Percentiles rank a stretch among this genome's conserved stretches.
Evolutionary conservation across 1,284 basidiomycete genomes (phyloP).

Genomic region (Microbotryum intermedium): DNA sequence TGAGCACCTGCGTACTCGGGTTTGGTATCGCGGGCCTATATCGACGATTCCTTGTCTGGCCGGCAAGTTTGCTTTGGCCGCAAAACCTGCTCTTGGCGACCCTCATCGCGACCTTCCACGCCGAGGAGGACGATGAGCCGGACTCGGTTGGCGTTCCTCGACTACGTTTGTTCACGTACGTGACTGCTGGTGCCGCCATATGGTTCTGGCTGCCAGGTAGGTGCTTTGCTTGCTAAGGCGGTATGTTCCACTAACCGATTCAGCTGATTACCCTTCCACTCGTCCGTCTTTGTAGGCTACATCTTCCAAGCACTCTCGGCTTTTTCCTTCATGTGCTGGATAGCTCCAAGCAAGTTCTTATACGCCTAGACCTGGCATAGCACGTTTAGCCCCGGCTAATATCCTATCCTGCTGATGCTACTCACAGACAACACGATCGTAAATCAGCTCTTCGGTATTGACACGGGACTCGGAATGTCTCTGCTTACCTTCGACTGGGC

Average conservation of each 20-base stretch:
- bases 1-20: constrained; percentile 83
- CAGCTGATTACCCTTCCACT: constrained; percentile 39
- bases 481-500: constrained; percentile 92
- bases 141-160: constrained; percentile 58
- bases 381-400: too few species aligned
- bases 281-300: constrained; percentile 55
- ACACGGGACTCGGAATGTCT: constrained; percentile 65
- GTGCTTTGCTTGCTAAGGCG: constrained; percentile 52
- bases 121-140: constrained; percentile 85
- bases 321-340: constrained; percentile 92
- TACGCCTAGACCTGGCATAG: too few species aligned
- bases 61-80: constrained; percentile 97
- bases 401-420: not conserved
- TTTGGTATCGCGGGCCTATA: constrained; percentile 81
- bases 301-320: constrained; percentile 75
- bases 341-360: constrained; percentile 51
- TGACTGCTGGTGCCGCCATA: constrained; percentile 55
- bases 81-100: constrained; percentile 85
- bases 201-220: constrained; percentile 84
- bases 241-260: constrained; percentile 48
- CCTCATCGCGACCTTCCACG: constrained; percentile 88
- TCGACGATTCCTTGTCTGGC: constrained; percentile 78
- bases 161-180: constrained; percentile 67
- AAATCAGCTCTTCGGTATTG: constrained; percentile 85
- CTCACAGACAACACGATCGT: constrained; percentile 57